Conservation (phyloP, 129 eudicot genomes). For the Helichrysum umbraculigerum region DNA sequence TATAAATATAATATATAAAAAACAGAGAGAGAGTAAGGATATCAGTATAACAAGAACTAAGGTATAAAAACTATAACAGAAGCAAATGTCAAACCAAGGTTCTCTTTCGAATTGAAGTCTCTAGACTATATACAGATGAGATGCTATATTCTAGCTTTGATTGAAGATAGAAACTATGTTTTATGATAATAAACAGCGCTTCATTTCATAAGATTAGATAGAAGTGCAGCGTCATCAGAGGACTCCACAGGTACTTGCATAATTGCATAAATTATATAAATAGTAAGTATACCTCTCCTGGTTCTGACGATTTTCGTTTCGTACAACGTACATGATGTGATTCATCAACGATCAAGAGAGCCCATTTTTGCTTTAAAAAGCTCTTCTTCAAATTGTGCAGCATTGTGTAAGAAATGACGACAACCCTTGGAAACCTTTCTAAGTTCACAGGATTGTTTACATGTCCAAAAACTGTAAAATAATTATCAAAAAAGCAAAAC, state of each 20-base stretch:
- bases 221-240: slow-evolving; percentile 1
- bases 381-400: slow-evolving; percentile 68
- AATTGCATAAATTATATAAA: slow-evolving; percentile 5
- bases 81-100: slow-evolving; percentile 6
- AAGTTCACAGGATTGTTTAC: slow-evolving; percentile 72
- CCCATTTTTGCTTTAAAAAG: slow-evolving; percentile 70
- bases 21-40: not conserved
- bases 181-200: not conserved
- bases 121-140: too few relatives aligned
- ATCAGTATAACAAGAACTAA: not conserved
- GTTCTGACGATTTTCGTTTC: slow-evolving; percentile 57
- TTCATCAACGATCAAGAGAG: slow-evolving; percentile 90
- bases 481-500: slow-evolving; percentile 21
- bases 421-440: slow-evolving; percentile 73
- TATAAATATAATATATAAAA: slow-evolving; percentile 7
- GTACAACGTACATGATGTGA: slow-evolving; percentile 93
- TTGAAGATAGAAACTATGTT: not conserved
- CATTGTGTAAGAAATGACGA: slow-evolving; percentile 87
- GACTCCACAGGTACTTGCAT: slow-evolving; percentile 17
- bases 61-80: not conserved
- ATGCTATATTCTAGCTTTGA: not conserved
- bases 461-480: slow-evolving; percentile 73
- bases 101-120: too few relatives aligned
- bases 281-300: slow-evolving; percentile 80
- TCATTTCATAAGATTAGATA: not conserved